Conservation (phyloP, 148 eudicot species). For the Vaccinium darrowii region DNA sequence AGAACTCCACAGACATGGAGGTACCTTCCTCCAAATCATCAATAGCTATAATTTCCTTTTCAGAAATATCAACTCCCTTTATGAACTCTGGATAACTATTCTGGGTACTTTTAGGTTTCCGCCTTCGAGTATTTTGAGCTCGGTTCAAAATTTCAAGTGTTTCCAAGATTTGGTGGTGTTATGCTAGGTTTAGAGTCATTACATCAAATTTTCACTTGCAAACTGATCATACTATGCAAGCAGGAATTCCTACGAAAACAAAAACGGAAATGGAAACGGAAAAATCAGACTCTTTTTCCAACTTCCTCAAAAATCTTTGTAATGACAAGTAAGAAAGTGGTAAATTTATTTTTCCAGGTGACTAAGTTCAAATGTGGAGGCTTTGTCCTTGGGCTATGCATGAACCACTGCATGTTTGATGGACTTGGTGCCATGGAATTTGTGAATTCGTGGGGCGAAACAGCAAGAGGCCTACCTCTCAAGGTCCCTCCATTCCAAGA, state of each 20-base stretch:
- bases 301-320: not conserved
- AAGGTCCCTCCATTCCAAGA: slow-evolving; percentile 44
- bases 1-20: too few species aligned
- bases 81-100: too few species aligned
- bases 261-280: not conserved
- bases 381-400: slow-evolving; percentile 58
- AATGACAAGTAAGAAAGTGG: not conserved
- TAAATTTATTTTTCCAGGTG: slow-evolving; percentile 38
- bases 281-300: not conserved
- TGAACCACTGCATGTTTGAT: slow-evolving; percentile 76
- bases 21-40: too few species aligned
- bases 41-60: too few species aligned
- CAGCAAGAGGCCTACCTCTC: slow-evolving; percentile 49
- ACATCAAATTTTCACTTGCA: not conserved
- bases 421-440: slow-evolving; percentile 64
- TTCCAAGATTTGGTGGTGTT: not conserved
- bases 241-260: not conserved
- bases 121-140: not conserved
- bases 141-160: not conserved
- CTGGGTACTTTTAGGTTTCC: too few species aligned
- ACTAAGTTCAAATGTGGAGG: slow-evolving; percentile 66
- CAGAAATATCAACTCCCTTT: too few species aligned
- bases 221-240: not conserved
- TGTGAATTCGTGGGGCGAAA: slow-evolving; percentile 73
- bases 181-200: not conserved